phyloP scores from a whole-genome alignment of 2,329 filamentous ascomycete species.

The Colletotrichum abscissum region DNA sequence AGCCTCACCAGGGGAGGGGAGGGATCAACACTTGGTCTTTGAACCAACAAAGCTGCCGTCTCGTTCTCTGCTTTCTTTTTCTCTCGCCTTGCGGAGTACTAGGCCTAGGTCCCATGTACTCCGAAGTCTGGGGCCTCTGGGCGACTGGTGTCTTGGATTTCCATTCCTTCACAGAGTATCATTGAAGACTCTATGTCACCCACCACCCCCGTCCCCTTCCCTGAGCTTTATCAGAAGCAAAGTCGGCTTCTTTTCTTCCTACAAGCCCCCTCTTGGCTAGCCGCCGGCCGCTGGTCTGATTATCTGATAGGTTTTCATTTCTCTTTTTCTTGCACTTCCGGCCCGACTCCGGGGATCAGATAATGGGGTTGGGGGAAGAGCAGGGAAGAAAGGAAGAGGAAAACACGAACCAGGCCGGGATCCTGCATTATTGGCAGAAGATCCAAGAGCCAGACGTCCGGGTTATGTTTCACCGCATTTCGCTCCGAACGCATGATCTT shows the following conservation, averaged over 20 bases:
- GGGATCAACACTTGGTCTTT: neutral
- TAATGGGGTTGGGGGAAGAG: neutral
- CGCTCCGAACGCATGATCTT: conserved; percentile 17
- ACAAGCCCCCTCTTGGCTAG: neutral
- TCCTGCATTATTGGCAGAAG: conserved; percentile 1
- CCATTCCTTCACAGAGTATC: conserved; percentile 23
- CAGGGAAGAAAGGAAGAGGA: neutral
- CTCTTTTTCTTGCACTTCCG: neutral
- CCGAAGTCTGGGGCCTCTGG: no score
- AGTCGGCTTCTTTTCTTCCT: neutral
- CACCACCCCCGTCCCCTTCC: neutral
- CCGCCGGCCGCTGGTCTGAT: no score
- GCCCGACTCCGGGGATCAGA: neutral
- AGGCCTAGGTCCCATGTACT: no score
- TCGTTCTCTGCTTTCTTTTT: neutral
- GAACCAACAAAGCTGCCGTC: conserved; percentile 5
- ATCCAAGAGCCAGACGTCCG: conserved; percentile 23
- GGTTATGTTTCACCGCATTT: conserved; percentile 30
- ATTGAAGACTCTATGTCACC: neutral
- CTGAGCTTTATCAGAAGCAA: conserved; percentile 2
- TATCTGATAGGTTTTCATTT: neutral
- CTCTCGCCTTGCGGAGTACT: neutral
- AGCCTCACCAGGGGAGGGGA: neutral
- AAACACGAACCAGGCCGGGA: neutral
- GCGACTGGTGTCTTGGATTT: neutral